A percentile compares a stretch with the other conserved stretches of the same genome.
Conservation (phyloP, 352 stramenopile species). For the Phytophthora europaea region DNA sequence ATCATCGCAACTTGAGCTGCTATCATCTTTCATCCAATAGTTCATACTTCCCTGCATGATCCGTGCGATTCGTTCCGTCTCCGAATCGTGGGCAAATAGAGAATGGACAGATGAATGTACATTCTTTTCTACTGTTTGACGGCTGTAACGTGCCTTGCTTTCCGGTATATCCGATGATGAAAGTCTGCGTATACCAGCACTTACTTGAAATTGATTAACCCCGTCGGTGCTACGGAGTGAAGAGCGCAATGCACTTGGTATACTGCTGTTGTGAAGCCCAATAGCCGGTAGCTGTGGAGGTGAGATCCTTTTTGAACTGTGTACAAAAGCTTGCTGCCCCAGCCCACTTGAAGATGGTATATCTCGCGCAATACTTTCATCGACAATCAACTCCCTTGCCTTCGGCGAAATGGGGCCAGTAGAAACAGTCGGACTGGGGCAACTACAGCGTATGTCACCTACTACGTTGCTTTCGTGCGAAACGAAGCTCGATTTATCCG, state of each 20-base stretch:
- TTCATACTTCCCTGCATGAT: conserved; percentile 83
- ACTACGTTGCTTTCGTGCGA: background rate
- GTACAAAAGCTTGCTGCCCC: background rate
- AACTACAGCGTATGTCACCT: background rate
- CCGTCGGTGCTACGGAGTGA: background rate
- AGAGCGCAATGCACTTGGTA: background rate
- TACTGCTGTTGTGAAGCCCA: background rate
- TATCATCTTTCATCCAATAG: conserved; percentile 65
- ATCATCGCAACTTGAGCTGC: conserved; percentile 37
- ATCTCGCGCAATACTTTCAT: background rate
- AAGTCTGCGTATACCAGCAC: background rate
- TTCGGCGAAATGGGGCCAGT: background rate
- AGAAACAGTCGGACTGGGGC: conserved; percentile 11
- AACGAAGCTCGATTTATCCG: background rate
- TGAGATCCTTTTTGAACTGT: background rate
- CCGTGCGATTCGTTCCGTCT: conserved; percentile 82
- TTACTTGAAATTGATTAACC: background rate
- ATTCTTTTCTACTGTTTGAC: conserved; percentile 1
- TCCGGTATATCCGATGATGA: conserved; percentile 1
- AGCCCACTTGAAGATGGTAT: background rate
- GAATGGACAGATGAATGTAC: conserved; percentile 13
- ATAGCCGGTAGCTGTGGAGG: background rate
- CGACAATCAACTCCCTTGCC: background rate
- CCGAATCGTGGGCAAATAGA: conserved; percentile 54
- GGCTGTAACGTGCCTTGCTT: background rate